Evolutionary conservation across 1,139 yeast genomes (phyloP).

Genomic region (Scheffersomyces cryptocercus): DNA sequence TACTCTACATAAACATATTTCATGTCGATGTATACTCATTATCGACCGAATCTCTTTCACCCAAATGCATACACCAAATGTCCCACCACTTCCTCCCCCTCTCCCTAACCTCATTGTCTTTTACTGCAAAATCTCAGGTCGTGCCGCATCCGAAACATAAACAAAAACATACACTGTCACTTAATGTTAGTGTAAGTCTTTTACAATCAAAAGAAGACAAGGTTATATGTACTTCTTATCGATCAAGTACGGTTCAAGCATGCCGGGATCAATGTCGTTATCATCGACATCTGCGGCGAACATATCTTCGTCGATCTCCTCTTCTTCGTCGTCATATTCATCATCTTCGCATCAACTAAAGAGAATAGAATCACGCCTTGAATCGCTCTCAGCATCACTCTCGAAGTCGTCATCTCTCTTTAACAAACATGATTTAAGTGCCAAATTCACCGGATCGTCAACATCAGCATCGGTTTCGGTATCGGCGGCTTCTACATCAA

Average conservation of each 20-base stretch:
- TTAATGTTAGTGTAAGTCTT: no score
- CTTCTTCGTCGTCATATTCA: neutral
- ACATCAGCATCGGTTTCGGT: slow-evolving; percentile 1
- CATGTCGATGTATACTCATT: no score
- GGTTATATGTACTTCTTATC: no score
- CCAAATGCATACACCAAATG: no score
- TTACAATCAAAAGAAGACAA: no score
- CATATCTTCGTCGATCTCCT: neutral
- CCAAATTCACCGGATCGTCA: neutral
- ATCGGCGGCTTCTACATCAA: neutral
- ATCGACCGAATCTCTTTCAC: no score
- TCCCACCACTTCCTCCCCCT: no score
- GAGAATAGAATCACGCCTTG: slow-evolving; percentile 15
- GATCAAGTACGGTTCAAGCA: neutral
- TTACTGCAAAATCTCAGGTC: no score
- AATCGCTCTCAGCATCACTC: slow-evolving; percentile 13
- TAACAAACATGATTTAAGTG: neutral
- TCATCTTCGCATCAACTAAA: slow-evolving; percentile 10
- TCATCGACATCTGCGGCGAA: neutral
- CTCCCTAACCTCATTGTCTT: no score
- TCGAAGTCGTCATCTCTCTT: slow-evolving; percentile 1
- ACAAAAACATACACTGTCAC: no score
- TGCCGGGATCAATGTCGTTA: neutral
- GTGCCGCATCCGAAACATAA: no score
- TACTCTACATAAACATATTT: no score